Evolutionary conservation across 148 eudicot genomes (phyloP), one percentile per base, ranked within the genome.

Genomic region (Camellia japonica): DNA sequence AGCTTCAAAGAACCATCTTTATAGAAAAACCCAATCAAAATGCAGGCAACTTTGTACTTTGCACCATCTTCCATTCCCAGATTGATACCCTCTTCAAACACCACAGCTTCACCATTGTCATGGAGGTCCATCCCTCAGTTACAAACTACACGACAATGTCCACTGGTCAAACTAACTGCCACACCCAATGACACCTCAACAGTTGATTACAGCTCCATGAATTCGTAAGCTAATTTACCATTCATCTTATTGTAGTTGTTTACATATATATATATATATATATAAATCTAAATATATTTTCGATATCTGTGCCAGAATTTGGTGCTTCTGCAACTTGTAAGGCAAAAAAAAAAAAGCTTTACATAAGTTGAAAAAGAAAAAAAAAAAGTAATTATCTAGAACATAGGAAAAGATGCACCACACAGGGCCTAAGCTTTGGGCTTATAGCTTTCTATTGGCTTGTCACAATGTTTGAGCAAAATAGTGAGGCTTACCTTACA

Each of bases 201-300:
- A n/a, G 78, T 88, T 62, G 87, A 91, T 84, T 91, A 91, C 83
- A 88, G 74, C 89, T 82, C 89, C 38, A 42, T 15, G 0, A 30
- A 74, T 80, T 91, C 92, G 90, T 87, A 84, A 85, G 88, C 68
- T 19, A 81, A 3, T 56, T 66, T 56, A 52, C 3, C 46, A 19
- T 52, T n/a, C 7, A 42, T 20, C 16, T 68, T 68, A 51, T 9
- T 5, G 54, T 8, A 5, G 7, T 51, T 51, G 54, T 8, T 51
- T 51, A 49, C 1, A 49, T 49, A 4, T n/a, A n/a, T n/a, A 49
- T 49, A 7, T 23, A 23, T 23, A 23, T 23, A 23, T 23, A 23
- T 23, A 23, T 23, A 23, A 23, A 23, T 23, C 30, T 23, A 23
- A 23, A 23, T 23, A 23, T 23, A 23, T 23, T 23, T 23, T 23